Percentiles rank a stretch among this genome's conserved stretches.
Evolutionary conservation across 768 basidiomycete species (phyloP).

Genomic region (Leccinum subgranulosum): DNA sequence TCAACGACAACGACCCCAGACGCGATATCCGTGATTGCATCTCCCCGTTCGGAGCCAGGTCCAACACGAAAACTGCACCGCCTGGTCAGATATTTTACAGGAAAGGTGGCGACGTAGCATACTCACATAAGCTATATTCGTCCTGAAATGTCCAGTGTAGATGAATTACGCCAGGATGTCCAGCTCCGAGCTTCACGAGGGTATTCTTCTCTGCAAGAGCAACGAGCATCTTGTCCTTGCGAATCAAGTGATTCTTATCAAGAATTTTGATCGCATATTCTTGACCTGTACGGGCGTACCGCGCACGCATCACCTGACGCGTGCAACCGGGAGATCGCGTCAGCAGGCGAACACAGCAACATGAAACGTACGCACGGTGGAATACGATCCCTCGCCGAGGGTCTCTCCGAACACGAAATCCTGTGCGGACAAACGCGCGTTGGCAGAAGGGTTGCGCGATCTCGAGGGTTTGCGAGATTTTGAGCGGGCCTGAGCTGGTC

Average conservation of each 20-base stretch:
- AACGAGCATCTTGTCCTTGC: slow-evolving; percentile 73
- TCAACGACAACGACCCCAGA: slow-evolving; percentile 81
- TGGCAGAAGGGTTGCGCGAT: slow-evolving; percentile 46
- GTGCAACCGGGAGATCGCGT: slow-evolving; percentile 1
- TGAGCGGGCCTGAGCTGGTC: slow-evolving; percentile 31
- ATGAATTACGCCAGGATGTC: slow-evolving; percentile 79
- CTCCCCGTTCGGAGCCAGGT: slow-evolving; percentile 74
- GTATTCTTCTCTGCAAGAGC: slow-evolving; percentile 81
- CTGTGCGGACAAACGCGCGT: slow-evolving; percentile 43
- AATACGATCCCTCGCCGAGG: slow-evolving; percentile 83
- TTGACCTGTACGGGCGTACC: slow-evolving; percentile 52
- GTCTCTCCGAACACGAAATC: slow-evolving; percentile 73
- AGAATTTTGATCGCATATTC: slow-evolving; percentile 78
- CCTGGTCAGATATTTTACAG: slow-evolving; percentile 4
- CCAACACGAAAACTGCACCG: slow-evolving; percentile 69
- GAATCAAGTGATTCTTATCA: slow-evolving; percentile 78
- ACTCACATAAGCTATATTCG: slow-evolving; percentile 77
- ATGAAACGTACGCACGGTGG: slow-evolving; percentile 54
- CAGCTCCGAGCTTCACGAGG: slow-evolving; percentile 57
- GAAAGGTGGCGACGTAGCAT: background rate
- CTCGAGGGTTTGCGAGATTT: slow-evolving; percentile 38
- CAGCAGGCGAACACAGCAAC: slow-evolving; percentile 7
- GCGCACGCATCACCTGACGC: slow-evolving; percentile 56
- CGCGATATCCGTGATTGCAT: slow-evolving; percentile 68
- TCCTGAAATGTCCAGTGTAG: slow-evolving; percentile 87